phyloP scores from a whole-genome alignment of 2,329 filamentous ascomycete genomes.

The Colletotrichum lindemuthianum region DNA sequence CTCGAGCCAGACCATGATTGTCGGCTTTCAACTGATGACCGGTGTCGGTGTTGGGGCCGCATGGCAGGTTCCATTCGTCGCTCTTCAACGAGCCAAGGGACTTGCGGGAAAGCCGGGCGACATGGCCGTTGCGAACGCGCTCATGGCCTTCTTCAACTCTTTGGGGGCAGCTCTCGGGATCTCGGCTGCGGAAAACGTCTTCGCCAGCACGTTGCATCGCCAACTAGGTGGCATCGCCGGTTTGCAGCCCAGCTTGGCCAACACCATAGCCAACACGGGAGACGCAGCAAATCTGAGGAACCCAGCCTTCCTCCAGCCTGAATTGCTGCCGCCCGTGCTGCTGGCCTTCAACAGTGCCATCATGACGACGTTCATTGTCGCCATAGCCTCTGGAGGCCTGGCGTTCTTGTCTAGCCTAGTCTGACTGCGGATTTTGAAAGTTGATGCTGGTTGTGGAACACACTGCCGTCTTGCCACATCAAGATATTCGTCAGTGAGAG shows the following conservation, averaged over 20 bases:
- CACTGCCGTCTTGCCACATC: too few relatives aligned
- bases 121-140: conserved; percentile 13
- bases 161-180: conserved; percentile 9
- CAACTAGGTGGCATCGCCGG: neutral
- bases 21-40: conserved; percentile 54
- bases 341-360: conserved; percentile 10
- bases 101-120: conserved; percentile 2
- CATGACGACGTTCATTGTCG: conserved; percentile 9
- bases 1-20: conserved; percentile 63
- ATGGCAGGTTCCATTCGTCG: conserved; percentile 20
- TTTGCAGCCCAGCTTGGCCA: neutral
- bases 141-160: conserved; percentile 14
- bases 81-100: conserved; percentile 8
- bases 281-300: neutral
- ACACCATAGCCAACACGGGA: conserved; percentile 4
- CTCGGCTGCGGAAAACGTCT: conserved; percentile 4
- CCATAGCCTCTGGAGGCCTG: conserved; percentile 25
- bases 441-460: too few relatives aligned
- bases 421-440: neutral
- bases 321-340: neutral
- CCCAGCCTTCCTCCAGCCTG: neutral
- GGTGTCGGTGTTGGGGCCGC: conserved; percentile 5
- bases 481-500: too few relatives aligned
- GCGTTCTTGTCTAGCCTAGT: conserved; percentile 18
- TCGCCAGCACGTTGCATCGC: conserved; percentile 2